Base-by-base conservation (phyloP, 2,329 filamentous ascomycete species). In the Parafenestella ontariensis region DNA sequence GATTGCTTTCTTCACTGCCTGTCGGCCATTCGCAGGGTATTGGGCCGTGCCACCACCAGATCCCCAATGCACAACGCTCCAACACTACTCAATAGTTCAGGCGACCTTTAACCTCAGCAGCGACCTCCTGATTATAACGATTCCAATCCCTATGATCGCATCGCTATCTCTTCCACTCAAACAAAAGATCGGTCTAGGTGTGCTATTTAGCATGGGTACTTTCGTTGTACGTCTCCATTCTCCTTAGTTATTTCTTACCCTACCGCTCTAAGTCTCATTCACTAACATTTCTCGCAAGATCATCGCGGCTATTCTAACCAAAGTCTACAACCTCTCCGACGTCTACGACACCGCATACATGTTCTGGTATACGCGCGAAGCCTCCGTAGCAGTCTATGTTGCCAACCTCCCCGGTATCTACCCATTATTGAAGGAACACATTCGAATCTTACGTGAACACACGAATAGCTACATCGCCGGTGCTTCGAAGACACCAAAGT, bases 31-130 rank as follows among this genome's bases (percentile, higher is more conserved):
- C 52, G 65, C 56, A 42, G 75, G 83, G 21, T 87, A 87, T 57
- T 87, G 84, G 84, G 79, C 79, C 11, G 81, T 87, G 8, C 84
- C 84, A 0, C 78, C 81, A 1, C 68, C 78, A 1, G 81, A 82
- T 59, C 74, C 76, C 1, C 84, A 87, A 77, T 87, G 85, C 65
- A 83, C 83, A 1, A 82, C 84, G 0, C 79, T 83, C 1, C 77
- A 81, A 15, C 77, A 85, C 64, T 86, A 86, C 61, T 78, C 85
- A 10, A 85, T 86, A 46, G 82, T 83, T 15, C 85, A 87, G 54
- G 81, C 83, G 1, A 77, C 80, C 3, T 81, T 88, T 65, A 88
- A 88, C 61, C 82, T 87, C 44, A 81, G 82, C 2, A 86, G 84
- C 23, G 86, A 88, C 58, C 33, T 86, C 2, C 78, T 84, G 74